Evolutionary conservation across 176 grass and related monocot genomes (phyloP).

Genomic region (Miscanthus lutarioriparius): DNA sequence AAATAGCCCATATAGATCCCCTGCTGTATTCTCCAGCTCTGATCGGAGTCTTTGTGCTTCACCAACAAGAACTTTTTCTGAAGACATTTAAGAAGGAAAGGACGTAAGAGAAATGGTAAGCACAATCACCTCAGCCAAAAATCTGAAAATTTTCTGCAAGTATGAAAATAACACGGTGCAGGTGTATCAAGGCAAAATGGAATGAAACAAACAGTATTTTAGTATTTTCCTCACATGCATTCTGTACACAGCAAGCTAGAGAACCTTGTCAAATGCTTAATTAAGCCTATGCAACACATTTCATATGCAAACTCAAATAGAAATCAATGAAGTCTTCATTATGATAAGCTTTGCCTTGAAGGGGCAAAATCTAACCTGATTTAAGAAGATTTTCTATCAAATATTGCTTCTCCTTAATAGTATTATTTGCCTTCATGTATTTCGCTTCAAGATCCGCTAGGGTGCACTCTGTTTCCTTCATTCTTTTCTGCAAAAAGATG

Average conservation of each 20-base stretch:
- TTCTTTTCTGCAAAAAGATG: constrained; percentile 55
- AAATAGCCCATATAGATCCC: constrained; percentile 73
- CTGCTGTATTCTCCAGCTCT: constrained; percentile 62
- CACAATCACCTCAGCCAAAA: constrained; percentile 1
- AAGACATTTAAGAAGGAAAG: constrained; percentile 11
- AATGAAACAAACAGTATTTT: constrained; percentile 9
- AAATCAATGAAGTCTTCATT: constrained; percentile 7
- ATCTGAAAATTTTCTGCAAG: background rate
- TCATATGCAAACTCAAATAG: background rate
- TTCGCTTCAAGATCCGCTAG: constrained; percentile 60
- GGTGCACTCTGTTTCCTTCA: constrained; percentile 59
- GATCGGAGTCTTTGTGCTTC: constrained; percentile 58
- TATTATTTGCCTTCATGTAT: constrained; percentile 56
- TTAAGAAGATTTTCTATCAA: constrained; percentile 69
- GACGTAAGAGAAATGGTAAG: background rate
- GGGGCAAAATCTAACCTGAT: constrained; percentile 49
- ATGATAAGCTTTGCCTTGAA: background rate
- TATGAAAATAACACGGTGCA: background rate
- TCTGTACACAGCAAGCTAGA: background rate
- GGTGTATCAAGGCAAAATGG: background rate
- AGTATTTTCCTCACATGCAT: constrained; percentile 5
- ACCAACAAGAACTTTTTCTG: constrained; percentile 71
- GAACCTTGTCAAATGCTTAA: constrained; percentile 4
- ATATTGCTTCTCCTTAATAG: constrained; percentile 85
- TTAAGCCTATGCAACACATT: background rate